Conservation (phyloP, 1,284 basidiomycete genomes). For the Heterobasidion occidentale region DNA sequence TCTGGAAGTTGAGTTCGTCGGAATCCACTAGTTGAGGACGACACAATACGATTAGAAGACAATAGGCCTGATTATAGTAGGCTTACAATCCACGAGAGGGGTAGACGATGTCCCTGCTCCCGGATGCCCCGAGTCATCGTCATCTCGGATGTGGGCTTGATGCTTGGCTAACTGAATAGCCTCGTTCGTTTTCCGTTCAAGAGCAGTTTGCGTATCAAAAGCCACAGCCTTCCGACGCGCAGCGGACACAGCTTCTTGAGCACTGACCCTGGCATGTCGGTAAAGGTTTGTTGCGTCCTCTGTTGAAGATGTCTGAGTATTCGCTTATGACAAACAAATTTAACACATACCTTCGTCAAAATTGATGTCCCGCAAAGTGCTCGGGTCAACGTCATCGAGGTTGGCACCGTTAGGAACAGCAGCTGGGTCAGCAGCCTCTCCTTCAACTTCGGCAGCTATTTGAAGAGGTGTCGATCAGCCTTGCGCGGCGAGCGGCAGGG, state of each 20-base stretch:
- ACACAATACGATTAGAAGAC: slow-evolving; percentile 4
- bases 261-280: slow-evolving; percentile 83
- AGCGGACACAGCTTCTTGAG: slow-evolving; percentile 81
- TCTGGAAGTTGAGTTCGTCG: slow-evolving; percentile 99
- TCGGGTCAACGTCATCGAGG: slow-evolving; percentile 42
- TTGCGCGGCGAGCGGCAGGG: slow-evolving; percentile 5
- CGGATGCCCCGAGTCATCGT: slow-evolving; percentile 25
- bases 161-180: slow-evolving; percentile 60
- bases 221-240: slow-evolving; percentile 78
- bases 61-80: background rate
- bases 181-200: slow-evolving; percentile 77
- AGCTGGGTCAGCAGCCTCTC: slow-evolving; percentile 40
- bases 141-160: slow-evolving; percentile 51
- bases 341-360: slow-evolving; percentile 80
- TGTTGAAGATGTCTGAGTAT: slow-evolving; percentile 19
- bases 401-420: slow-evolving; percentile 54
- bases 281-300: slow-evolving; percentile 91
- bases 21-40: slow-evolving; percentile 61
- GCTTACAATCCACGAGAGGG: slow-evolving; percentile 64
- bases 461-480: slow-evolving; percentile 1
- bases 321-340: background rate
- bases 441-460: slow-evolving; percentile 84
- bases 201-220: slow-evolving; percentile 79
- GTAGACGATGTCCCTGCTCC: slow-evolving; percentile 14
- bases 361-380: slow-evolving; percentile 72